Conservation (phyloP, 2,329 filamentous ascomycete genomes). For the Microdochium paspali region DNA sequence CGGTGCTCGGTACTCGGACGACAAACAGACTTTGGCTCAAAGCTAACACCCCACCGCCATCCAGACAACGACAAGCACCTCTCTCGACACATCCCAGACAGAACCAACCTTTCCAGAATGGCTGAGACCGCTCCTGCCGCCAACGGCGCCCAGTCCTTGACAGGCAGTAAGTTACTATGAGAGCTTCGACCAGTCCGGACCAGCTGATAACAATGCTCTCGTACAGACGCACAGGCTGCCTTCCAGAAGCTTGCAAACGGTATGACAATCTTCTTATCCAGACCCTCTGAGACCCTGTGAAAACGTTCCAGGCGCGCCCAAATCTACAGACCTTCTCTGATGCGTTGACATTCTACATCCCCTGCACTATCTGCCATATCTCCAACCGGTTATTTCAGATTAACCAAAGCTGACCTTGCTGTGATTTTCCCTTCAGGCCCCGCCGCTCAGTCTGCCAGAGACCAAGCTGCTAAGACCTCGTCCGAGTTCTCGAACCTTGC, state of each 20-base stretch:
- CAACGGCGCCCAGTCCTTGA: slow-evolving; percentile 38
- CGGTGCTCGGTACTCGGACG: too few species aligned
- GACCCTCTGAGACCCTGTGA: too few species aligned
- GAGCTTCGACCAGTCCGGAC: background rate
- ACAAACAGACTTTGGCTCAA: too few species aligned
- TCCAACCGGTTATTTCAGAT: too few species aligned
- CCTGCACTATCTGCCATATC: too few species aligned
- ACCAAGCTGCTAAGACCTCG: slow-evolving; percentile 44
- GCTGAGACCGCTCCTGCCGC: slow-evolving; percentile 29
- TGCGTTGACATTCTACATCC: too few species aligned
- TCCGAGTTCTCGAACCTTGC: slow-evolving; percentile 49
- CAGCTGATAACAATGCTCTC: slow-evolving; percentile 19
- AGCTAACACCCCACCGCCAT: background rate
- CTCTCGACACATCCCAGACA: slow-evolving; percentile 8
- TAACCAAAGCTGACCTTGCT: slow-evolving; percentile 3
- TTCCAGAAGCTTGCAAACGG: slow-evolving; percentile 38
- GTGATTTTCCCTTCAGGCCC: slow-evolving; percentile 31
- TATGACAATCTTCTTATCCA: too few species aligned
- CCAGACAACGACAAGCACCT: background rate
- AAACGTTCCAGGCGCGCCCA: too few species aligned
- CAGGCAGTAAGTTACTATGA: slow-evolving; percentile 42
- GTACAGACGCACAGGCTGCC: slow-evolving; percentile 37
- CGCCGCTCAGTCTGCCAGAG: slow-evolving; percentile 48
- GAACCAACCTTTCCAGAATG: slow-evolving; percentile 22
- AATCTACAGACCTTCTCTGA: too few species aligned